These are phyloP conservation scores for Nigrograna mackinnonii DNA, from an alignment of 2,329 filamentous ascomycete species.

Conservation along the genomic window DNA sequence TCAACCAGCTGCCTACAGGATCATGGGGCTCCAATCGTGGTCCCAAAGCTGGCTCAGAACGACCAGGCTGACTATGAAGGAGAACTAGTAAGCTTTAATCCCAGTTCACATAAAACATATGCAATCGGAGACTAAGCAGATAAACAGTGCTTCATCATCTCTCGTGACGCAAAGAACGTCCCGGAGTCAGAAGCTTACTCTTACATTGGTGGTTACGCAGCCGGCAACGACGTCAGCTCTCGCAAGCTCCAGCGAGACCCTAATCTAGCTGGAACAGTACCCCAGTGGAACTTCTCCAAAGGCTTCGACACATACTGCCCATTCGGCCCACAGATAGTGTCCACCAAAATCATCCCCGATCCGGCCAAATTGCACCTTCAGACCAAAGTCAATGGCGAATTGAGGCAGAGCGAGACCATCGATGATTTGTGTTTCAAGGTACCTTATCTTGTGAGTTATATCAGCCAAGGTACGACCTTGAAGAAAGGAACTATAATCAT, in stretches of 20 bases:
- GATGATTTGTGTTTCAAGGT: conserved; percentile 54
- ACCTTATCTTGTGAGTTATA: conserved; percentile 49
- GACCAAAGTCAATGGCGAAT: conserved; percentile 53
- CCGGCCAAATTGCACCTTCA: conserved; percentile 47
- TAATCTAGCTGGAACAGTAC: conserved; percentile 53
- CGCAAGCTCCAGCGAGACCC: conserved; percentile 58
- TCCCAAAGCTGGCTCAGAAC: conserved; percentile 55
- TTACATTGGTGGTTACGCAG: conserved; percentile 59
- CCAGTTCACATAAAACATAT: neutral
- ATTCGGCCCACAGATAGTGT: conserved; percentile 55
- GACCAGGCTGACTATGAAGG: conserved; percentile 55
- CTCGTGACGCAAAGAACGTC: conserved; percentile 56
- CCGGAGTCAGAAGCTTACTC: conserved; percentile 46
- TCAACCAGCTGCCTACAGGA: conserved; percentile 44
- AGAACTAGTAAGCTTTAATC: conserved; percentile 41
- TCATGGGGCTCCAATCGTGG: conserved; percentile 46
- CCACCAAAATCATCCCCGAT: conserved; percentile 45
- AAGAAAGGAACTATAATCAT: conserved; percentile 54
- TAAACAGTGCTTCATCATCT: conserved; percentile 51
- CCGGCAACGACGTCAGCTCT: conserved; percentile 59
- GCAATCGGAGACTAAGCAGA: conserved; percentile 27
- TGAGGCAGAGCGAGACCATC: conserved; percentile 53
- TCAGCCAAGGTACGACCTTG: conserved; percentile 50
- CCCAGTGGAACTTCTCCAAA: conserved; percentile 62
- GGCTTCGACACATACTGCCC: conserved; percentile 62